Evolutionary conservation across 148 eudicot species (phyloP).

Genomic region (Amaranthus cruentus): DNA sequence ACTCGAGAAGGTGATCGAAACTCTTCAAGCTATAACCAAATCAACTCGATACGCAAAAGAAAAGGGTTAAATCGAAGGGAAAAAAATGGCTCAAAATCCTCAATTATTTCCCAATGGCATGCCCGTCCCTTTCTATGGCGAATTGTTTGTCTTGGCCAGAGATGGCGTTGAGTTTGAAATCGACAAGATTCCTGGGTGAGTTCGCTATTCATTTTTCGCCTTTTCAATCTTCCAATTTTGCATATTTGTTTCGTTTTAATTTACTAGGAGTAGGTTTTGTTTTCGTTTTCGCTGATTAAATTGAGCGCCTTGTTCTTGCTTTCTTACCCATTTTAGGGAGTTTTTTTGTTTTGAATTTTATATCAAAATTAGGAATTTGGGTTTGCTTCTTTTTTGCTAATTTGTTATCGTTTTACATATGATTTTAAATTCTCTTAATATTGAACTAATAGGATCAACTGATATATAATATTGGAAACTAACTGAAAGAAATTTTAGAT

Average conservation of each 20-base stretch:
- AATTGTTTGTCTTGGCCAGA: constrained; percentile 84
- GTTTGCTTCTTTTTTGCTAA: too few relatives aligned
- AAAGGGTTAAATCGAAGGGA: too few relatives aligned
- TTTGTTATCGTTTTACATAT: too few relatives aligned
- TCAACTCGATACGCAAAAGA: too few relatives aligned
- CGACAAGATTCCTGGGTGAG: constrained; percentile 83
- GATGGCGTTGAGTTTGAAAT: constrained; percentile 91
- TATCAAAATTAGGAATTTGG: background rate
- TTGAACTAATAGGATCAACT: too few relatives aligned
- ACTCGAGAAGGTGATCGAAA: too few relatives aligned
- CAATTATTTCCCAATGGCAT: constrained; percentile 72
- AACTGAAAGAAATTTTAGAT: too few relatives aligned
- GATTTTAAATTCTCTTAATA: too few relatives aligned
- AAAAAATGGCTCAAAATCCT: constrained; percentile 76
- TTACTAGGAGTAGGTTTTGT: background rate
- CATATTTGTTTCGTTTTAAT: background rate
- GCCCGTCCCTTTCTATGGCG: constrained; percentile 83
- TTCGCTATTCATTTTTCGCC: background rate
- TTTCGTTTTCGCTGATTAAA: background rate
- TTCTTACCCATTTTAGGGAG: background rate
- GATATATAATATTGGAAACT: too few relatives aligned
- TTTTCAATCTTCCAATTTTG: background rate
- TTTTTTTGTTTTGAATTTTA: background rate
- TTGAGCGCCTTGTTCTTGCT: too few relatives aligned
- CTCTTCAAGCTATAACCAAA: too few relatives aligned